Evolutionary conservation across 1,284 basidiomycete genomes (phyloP).

Genomic region (Heterobasidion occidentale): DNA sequence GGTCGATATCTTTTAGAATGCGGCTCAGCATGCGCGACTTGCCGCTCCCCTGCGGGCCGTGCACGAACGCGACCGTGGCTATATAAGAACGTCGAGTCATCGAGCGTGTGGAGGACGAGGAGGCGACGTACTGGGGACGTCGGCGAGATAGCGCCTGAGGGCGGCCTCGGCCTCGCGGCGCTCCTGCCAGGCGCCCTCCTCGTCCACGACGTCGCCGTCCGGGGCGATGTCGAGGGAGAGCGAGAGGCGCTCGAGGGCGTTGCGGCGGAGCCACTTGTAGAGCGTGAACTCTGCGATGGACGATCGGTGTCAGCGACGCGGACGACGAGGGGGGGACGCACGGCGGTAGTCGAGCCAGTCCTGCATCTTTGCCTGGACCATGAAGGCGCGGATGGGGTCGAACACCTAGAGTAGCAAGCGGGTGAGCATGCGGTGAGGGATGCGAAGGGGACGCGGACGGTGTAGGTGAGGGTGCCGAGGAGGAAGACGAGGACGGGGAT

Average conservation of each 20-base stretch:
- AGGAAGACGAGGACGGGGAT: constrained; percentile 84
- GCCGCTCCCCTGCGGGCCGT: constrained; percentile 90
- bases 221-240: constrained; percentile 11
- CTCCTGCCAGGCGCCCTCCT: constrained; percentile 69
- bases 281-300: constrained; percentile 42
- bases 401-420: constrained; percentile 53
- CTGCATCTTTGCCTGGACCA: constrained; percentile 77
- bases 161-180: constrained; percentile 68
- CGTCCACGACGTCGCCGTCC: constrained; percentile 10
- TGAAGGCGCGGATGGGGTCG: constrained; percentile 84
- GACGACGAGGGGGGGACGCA: constrained; percentile 18
- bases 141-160: constrained; percentile 64
- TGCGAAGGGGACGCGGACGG: constrained; percentile 42
- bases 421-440: not conserved
- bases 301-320: not conserved
- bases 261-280: constrained; percentile 61
- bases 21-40: constrained; percentile 69
- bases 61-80: constrained; percentile 74
- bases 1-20: constrained; percentile 50
- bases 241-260: constrained; percentile 45
- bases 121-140: constrained; percentile 53
- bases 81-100: constrained; percentile 1
- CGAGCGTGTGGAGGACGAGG: not conserved
- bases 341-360: constrained; percentile 77
- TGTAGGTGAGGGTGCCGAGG: constrained; percentile 83